Evolutionary conservation across 495 filamentous ascomycete genomes (phyloP).

Genomic region (Aspergillus conjunctus): DNA sequence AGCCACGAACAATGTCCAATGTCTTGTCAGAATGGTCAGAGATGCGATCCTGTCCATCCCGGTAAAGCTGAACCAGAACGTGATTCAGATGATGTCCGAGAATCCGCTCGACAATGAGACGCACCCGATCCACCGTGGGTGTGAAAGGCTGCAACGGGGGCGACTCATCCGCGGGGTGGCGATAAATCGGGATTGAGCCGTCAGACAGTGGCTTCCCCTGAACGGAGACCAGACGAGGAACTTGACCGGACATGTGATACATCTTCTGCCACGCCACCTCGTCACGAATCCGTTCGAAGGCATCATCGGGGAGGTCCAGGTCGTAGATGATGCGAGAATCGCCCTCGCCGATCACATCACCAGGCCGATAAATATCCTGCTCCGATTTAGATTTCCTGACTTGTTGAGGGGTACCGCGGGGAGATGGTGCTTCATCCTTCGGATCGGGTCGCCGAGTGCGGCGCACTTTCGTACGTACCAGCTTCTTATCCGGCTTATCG

Average conservation of each 20-base stretch:
- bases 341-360: conserved; percentile 66
- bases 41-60: conserved; percentile 87
- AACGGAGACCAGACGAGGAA: conserved; percentile 90
- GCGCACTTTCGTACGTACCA: conserved; percentile 34
- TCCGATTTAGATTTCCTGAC: conserved; percentile 18
- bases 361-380: conserved; percentile 27
- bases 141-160: conserved; percentile 78
- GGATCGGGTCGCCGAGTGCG: conserved; percentile 37
- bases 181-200: conserved; percentile 85
- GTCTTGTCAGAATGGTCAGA: conserved; percentile 98
- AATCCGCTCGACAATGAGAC: conserved; percentile 62
- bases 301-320: conserved; percentile 56
- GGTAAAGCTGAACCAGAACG: conserved; percentile 90
- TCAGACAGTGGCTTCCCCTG: conserved; percentile 73
- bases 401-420: conserved; percentile 18
- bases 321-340: conserved; percentile 77
- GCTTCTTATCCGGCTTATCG: conserved; percentile 22
- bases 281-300: conserved; percentile 68
- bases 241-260: conserved; percentile 88
- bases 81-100: conserved; percentile 88
- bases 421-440: conserved; percentile 24
- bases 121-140: conserved; percentile 66
- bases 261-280: conserved; percentile 92
- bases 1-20: conserved; percentile 79
- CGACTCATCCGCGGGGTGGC: conserved; percentile 90